A percentile compares a stretch with the other conserved stretches of the same genome.
These are phyloP conservation scores for Trichoderma reesei DNA, from an alignment of 495 filamentous ascomycete species.

Conservation along the genomic window DNA sequence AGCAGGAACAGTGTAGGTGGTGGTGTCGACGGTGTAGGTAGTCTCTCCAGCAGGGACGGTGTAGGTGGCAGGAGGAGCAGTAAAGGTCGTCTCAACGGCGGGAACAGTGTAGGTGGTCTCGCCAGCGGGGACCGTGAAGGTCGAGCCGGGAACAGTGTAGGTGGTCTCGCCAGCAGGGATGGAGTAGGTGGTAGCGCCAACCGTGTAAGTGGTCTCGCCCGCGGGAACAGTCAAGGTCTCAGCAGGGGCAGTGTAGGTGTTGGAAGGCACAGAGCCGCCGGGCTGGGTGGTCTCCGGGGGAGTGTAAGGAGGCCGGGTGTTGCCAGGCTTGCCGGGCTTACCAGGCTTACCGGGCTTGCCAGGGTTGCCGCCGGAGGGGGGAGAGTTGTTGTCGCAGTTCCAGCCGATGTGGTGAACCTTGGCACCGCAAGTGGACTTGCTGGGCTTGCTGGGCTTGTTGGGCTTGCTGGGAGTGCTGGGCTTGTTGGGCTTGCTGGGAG, in stretches of 20 bases:
- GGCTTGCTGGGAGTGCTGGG: no score
- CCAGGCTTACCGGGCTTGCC: neutral
- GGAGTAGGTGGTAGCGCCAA: no score
- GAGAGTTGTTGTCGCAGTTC: slow-evolving; percentile 45
- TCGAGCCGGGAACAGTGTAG: slow-evolving; percentile 13
- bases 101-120: slow-evolving; percentile 13
- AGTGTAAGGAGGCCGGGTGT: slow-evolving; percentile 20
- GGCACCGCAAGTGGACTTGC: slow-evolving; percentile 49
- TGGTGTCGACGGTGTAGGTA: slow-evolving; percentile 10
- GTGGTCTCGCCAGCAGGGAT: slow-evolving; percentile 17
- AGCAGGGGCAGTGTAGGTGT: slow-evolving; percentile 41
- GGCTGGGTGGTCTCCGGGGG: slow-evolving; percentile 10
- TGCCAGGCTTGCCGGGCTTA: slow-evolving; percentile 42
- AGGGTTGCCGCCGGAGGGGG: neutral
- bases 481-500: no score
- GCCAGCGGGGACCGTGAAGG: slow-evolving; percentile 27
- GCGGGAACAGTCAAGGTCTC: neutral
- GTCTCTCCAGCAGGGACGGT: neutral
- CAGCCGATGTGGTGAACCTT: slow-evolving; percentile 71
- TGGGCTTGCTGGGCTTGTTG: no score
- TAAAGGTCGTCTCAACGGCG: slow-evolving; percentile 15
- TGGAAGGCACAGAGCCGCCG: slow-evolving; percentile 2
- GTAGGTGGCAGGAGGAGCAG: no score
- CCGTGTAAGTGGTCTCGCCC: no score
- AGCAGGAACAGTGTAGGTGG: slow-evolving; percentile 60